Base-by-base conservation (phyloP, 768 basidiomycete genomes). In the Hypsizygus marmoreus region DNA sequence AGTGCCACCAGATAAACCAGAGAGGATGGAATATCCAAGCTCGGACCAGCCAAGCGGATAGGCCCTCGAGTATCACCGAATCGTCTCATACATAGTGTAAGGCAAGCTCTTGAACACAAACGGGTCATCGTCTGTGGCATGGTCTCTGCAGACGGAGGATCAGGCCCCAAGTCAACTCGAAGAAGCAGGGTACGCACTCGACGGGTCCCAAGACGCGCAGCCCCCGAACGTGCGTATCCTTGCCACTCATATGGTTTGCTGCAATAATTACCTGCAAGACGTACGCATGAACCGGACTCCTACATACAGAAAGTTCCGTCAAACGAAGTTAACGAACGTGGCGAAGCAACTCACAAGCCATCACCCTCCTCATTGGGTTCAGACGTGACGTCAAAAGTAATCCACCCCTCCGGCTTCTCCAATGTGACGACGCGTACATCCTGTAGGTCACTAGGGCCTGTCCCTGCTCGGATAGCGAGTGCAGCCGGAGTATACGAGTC, bases 401-500 rank as follows among this genome's bases (percentile, higher is more conserved):
- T 82, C 95, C 95, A 99, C 6, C 95, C 94, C 44, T 93, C 86
- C 0, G 97, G 97, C 61, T 93, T 91, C 28, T 90, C 86, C 37
- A 98, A 74, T 11, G 88, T 88, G 32, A 92, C 81, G 17, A 88
- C 73, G 17, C 90, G 80, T 19, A 95, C 86, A 59, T 98, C 97
- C 66, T 97, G 93, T 7, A 98, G 75, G 65, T 98, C 97, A 47
- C 84, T 88, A 5, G 84, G 79, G 10, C 92, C 87, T 9, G 94
- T 97, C 12, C 97, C 97, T 0, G 95, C 95, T 38, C 92, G 84
- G 28, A 99, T 82, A 2, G 87, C 85, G 48, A 99, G 75, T 14
- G 88, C 90, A 0, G 91, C 88, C 0, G 97, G 97, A 0, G 97
- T 98, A 64, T 98, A 99, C 0, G 97, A 98, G 61, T 99, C 97